These are phyloP conservation scores for Cydonia oblonga DNA, from an alignment of 331 rosid genomes.

Conservation along the genomic window DNA sequence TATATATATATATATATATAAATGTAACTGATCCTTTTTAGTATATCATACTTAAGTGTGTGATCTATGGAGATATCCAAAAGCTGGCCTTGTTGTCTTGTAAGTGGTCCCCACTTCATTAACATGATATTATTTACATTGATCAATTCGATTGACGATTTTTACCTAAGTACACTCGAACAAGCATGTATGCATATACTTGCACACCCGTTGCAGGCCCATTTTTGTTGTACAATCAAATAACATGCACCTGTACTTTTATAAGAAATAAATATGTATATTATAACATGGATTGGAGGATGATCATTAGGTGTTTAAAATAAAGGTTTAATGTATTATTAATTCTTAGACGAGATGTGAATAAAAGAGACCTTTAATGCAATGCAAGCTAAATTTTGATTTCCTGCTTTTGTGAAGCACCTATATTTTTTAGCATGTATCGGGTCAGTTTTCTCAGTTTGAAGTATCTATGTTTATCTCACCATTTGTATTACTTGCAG, in stretches of 20 bases:
- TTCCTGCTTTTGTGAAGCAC: neutral
- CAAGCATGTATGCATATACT: neutral
- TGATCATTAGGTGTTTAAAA: neutral
- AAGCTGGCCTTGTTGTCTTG: neutral
- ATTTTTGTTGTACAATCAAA: neutral
- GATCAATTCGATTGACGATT: neutral
- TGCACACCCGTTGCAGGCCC: neutral
- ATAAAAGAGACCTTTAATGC: neutral
- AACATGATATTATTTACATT: neutral
- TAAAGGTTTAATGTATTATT: neutral
- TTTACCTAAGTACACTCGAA: neutral
- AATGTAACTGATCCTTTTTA: neutral
- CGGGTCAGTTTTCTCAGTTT: neutral
- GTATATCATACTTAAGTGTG: neutral
- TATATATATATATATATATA: neutral
- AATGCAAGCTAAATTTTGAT: neutral
- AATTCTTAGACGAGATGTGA: neutral
- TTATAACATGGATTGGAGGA: neutral
- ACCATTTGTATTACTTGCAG: slow-evolving; percentile 32
- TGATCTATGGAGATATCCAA: neutral
- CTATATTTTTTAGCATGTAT: neutral
- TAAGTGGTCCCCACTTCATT: neutral
- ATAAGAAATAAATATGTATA: neutral
- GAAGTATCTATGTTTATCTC: neutral
- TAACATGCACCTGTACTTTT: neutral